Evolutionary conservation across 225 moss, liverwort and hornwort genomes (phyloP).

Genomic region (Pseudoscleropodium purum): DNA sequence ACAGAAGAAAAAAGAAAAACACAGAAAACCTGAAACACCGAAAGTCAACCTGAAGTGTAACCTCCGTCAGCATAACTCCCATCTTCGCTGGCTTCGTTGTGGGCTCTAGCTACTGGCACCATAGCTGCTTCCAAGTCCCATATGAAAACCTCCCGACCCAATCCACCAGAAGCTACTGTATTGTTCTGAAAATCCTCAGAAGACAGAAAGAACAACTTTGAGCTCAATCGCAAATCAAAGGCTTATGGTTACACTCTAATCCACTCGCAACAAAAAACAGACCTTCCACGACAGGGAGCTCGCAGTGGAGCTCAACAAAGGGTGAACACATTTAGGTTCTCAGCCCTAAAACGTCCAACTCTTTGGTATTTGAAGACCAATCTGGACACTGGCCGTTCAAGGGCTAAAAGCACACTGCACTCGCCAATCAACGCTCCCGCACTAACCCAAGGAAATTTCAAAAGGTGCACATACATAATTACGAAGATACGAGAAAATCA

Average conservation of each 20-base stretch:
- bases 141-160: slow-evolving; percentile 88
- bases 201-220: neutral
- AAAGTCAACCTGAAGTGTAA: slow-evolving; percentile 32
- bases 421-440: neutral
- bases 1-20: neutral
- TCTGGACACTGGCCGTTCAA: neutral
- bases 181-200: slow-evolving; percentile 47
- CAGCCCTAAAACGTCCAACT: neutral
- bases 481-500: neutral
- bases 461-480: neutral
- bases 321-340: neutral
- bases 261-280: neutral
- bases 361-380: neutral
- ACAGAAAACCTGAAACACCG: neutral
- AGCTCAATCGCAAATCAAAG: neutral
- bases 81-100: slow-evolving; percentile 65
- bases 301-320: neutral
- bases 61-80: slow-evolving; percentile 39
- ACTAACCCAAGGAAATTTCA: neutral
- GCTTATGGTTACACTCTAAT: neutral
- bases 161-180: slow-evolving; percentile 76
- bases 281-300: neutral
- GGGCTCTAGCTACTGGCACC: slow-evolving; percentile 70
- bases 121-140: slow-evolving; percentile 97
- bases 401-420: neutral